Evolutionary conservation across 139 green algal species (phyloP), one percentile per base, ranked within the genome.

Genomic region (Ulvella scutata): DNA sequence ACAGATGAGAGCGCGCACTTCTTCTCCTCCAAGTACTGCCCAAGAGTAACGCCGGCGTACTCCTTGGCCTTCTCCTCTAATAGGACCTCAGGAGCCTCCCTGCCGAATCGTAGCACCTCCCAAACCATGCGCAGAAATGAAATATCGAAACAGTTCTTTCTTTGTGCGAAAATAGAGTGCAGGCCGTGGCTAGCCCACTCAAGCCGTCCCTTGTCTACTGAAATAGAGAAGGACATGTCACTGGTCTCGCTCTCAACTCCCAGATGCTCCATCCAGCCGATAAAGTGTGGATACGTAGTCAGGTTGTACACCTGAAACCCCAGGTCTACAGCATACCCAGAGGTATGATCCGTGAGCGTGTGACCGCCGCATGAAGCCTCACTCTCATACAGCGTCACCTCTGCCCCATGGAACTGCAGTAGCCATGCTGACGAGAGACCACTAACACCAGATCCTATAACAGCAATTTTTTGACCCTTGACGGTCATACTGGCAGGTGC

Each of bases 261-360:
- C 31, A 98, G 82, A 40, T 79, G 80, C 6, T 97, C 91, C 72
- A 98, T 84, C 38, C 97, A 90, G 0, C 86, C 90, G 34, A 97
- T 84, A 28, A 98, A 60, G 83, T 98, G 85, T 0, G 92, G 92
- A 74, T 98, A 98, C 4, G 92, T 98, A 17, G 92, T 97, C 31
- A 97, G 78, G 77, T 97, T 97, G 84, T 88, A 96, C 2, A 97
- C 90, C 85, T 97, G 96, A 75, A 98, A 97, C 17, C 94, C 94
- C 3, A 98, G 78, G 78, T 98, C 93, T 0, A 97, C 88, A 0
- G 88, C 85, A 39, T 83, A 87, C 2, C 79, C 76, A 0, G 74
- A 79, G 1, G 79, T 85, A 38, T 82, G 44, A 72, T 93, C 87
- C 2, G 94, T 98, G 26, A 94, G 79, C 0, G 94, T 96, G 80